Conservation (phyloP, 148 eudicot genomes). For the Rhododendron vialii region DNA sequence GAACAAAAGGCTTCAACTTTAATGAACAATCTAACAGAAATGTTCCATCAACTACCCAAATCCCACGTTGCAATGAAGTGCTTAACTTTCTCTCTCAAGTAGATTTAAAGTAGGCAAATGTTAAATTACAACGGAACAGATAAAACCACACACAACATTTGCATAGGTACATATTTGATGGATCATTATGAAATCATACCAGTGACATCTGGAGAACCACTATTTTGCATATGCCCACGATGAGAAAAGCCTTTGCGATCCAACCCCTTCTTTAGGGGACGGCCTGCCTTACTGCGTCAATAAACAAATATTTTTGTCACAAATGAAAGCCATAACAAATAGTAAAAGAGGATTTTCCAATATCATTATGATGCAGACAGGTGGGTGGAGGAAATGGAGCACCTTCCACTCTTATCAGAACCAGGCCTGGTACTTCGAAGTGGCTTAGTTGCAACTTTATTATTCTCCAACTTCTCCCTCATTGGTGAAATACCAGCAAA, state of each 20-base stretch:
- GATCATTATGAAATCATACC: constrained; percentile 30
- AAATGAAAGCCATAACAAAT: constrained; percentile 4
- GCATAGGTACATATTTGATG: not conserved
- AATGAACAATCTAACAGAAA: not conserved
- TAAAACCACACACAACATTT: not conserved
- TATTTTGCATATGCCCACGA: constrained; percentile 49
- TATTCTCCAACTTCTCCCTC: constrained; percentile 61
- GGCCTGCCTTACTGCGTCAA: constrained; percentile 76
- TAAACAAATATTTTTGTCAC: constrained; percentile 5
- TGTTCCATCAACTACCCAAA: constrained; percentile 8
- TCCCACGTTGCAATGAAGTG: not conserved
- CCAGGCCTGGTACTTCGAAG: constrained; percentile 52
- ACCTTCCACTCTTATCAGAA: constrained; percentile 90
- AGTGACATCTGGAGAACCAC: constrained; percentile 65
- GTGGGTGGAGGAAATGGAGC: constrained; percentile 5
- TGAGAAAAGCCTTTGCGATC: constrained; percentile 83
- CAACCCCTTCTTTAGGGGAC: constrained; percentile 64
- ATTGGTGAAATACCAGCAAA: constrained; percentile 53
- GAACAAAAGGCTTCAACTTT: not conserved
- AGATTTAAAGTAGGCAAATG: not conserved
- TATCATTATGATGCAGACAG: not conserved
- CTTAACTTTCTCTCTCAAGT: not conserved
- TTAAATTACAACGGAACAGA: not conserved
- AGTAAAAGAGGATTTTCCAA: not conserved
- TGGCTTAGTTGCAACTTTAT: constrained; percentile 52